Conservation (phyloP, 116 monocot species). For the Trichopus zeylanicus region DNA sequence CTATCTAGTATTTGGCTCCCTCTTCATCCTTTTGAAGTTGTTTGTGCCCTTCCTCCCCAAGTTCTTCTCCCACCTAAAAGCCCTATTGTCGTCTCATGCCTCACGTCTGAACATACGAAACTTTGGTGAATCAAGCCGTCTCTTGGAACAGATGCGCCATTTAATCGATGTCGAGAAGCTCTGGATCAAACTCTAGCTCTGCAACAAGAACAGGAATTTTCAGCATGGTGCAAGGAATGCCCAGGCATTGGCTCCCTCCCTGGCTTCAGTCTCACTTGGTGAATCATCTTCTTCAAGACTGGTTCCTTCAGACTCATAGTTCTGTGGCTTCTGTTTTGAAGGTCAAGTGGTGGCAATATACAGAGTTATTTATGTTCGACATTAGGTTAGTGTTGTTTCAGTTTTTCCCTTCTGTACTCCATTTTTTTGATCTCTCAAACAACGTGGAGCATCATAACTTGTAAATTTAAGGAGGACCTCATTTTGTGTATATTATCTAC, state of each 20-base stretch:
- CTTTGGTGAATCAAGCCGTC: conserved; percentile 31
- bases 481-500: too few species aligned
- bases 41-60: conserved; percentile 33
- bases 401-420: too few species aligned
- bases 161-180: conserved; percentile 54
- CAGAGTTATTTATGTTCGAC: too few species aligned
- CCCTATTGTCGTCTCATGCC: conserved; percentile 18
- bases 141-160: conserved; percentile 37
- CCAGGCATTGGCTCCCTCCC: conserved; percentile 72
- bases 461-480: too few species aligned
- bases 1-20: conserved; percentile 35
- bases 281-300: conserved; percentile 47
- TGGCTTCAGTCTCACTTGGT: conserved; percentile 80
- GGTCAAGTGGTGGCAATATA: too few species aligned
- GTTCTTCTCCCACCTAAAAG: conserved; percentile 31
- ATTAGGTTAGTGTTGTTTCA: too few species aligned
- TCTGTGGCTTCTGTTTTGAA: too few species aligned
- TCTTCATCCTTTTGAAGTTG: conserved; percentile 44
- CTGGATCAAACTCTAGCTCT: conserved; percentile 55
- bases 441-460: too few species aligned
- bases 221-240: conserved; percentile 76
- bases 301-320: conserved; percentile 14
- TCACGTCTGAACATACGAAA: conserved; percentile 23
- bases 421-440: too few species aligned
- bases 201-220: conserved; percentile 58